phyloP scores from a whole-genome alignment of 306 rosid genomes.

The Cicer yamashitae region DNA sequence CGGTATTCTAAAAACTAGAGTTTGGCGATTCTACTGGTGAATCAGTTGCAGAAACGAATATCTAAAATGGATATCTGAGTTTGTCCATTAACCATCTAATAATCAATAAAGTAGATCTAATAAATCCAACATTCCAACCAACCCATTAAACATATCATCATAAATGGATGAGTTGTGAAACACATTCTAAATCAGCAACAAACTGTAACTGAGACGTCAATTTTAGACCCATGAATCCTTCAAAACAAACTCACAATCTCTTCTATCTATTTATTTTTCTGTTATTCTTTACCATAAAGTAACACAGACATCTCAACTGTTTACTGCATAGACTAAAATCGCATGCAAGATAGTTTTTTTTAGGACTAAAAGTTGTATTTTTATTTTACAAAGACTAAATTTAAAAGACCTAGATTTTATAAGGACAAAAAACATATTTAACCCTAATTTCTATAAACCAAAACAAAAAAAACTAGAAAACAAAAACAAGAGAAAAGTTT shows the following conservation, averaged over 20 bases:
- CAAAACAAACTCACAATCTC: background rate
- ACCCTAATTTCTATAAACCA: background rate
- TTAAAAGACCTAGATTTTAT: no score
- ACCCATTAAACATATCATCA: background rate
- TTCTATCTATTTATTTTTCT: background rate
- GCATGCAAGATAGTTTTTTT: no score
- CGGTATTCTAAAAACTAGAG: no score
- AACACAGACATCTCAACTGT: background rate
- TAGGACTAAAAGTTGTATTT: no score
- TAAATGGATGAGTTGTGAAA: background rate
- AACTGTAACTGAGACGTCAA: background rate
- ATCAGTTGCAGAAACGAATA: no score
- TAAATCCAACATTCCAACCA: background rate
- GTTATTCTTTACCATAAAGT: slow-evolving; percentile 2
- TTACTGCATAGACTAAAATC: no score
- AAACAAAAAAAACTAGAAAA: background rate
- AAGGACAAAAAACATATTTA: no score
- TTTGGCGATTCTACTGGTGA: no score
- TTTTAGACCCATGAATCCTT: background rate
- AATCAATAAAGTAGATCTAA: background rate
- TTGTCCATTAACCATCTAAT: no score
- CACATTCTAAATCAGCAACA: background rate
- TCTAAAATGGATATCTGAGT: no score
- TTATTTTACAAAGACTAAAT: no score
- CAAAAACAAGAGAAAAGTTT: background rate